Percentiles rank a stretch among this genome's conserved stretches.
These are phyloP conservation scores for Salvia splendens DNA, from an alignment of 257 asterid species.

Conservation along the genomic window DNA sequence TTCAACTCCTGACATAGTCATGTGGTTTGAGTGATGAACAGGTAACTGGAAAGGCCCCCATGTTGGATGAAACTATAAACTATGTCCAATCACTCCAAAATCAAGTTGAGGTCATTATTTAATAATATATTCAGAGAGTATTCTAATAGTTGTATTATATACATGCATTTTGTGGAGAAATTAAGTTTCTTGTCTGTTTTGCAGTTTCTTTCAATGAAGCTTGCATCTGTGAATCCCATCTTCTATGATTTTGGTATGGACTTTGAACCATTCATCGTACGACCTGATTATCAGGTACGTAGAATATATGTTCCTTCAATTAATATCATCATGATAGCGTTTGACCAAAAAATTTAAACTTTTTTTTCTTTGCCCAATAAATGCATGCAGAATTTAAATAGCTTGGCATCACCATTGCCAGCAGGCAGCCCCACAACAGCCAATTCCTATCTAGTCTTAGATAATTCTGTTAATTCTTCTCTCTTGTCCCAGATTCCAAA, in stretches of 20 bases:
- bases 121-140: neutral
- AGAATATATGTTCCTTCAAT: slow-evolving; percentile 27
- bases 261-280: slow-evolving; percentile 57
- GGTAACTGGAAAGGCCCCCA: slow-evolving; percentile 94
- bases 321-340: neutral
- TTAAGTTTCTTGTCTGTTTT: neutral
- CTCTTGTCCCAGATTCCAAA: slow-evolving; percentile 39
- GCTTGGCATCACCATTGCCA: slow-evolving; percentile 44
- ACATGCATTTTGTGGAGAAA: neutral
- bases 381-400: slow-evolving; percentile 49
- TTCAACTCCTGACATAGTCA: slow-evolving; percentile 41
- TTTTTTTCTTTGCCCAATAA: slow-evolving; percentile 9
- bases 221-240: slow-evolving; percentile 71
- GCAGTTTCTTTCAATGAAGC: slow-evolving; percentile 93
- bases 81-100: slow-evolving; percentile 87
- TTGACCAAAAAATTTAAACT: neutral
- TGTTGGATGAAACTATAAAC: slow-evolving; percentile 90
- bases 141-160: neutral
- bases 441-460: slow-evolving; percentile 43
- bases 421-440: slow-evolving; percentile 39
- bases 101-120: slow-evolving; percentile 72
- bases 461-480: slow-evolving; percentile 46
- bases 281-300: slow-evolving; percentile 68
- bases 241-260: slow-evolving; percentile 73
- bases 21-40: slow-evolving; percentile 50